Base-by-base conservation (phyloP, 2,329 filamentous ascomycete genomes). In the Penicillium sp. region DNA sequence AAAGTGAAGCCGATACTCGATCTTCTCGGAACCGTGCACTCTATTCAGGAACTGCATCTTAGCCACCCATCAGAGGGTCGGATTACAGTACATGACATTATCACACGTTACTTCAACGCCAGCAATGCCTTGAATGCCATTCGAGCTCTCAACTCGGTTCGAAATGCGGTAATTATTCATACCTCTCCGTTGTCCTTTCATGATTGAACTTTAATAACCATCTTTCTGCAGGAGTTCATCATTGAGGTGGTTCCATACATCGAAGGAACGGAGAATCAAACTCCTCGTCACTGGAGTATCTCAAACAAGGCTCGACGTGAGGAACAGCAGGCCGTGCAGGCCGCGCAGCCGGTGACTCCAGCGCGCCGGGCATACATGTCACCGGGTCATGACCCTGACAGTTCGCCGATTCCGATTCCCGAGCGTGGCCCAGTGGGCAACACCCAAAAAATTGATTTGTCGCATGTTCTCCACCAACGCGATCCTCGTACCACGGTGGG, bases 41-140 rank as follows among this genome's bases (percentile, higher is more conserved):
- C 28, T 6, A 46, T 52, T n/a, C 37, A 47, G 8, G 25, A 29
- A 20, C 12, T 37, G 0, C 25, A 20, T 3, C 9, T 44, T n/a
- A 44, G 44, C 4, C 38, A 10, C 12, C 32, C 42, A 3, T 29
- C 31, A 32, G 6, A 28, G 31, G 3, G 23, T 32, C 41, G 44
- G 3, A n/a, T 48, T 3, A 37, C 15, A 2, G 42, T 41, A 3
- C 24, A 49, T n/a, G 49, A 46, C 15, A 10, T 29, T 51, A 18
- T 35, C 3, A 48, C 46, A 2, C 45, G 42, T 3, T 54, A 49
- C 25, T 49, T 23, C 15, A 32, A 51, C 28, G 4, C 23, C 24
- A 8, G n/a, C 0, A 33, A 53, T 29, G 47, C 50, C 2, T 15
- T 49, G 20, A 55, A 55, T 42, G 45, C 42, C 5, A 28, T 47